Evolutionary conservation across 768 basidiomycete species (phyloP), one percentile per base, ranked within the genome.

Genomic region (Glaciozyma antarctica): DNA sequence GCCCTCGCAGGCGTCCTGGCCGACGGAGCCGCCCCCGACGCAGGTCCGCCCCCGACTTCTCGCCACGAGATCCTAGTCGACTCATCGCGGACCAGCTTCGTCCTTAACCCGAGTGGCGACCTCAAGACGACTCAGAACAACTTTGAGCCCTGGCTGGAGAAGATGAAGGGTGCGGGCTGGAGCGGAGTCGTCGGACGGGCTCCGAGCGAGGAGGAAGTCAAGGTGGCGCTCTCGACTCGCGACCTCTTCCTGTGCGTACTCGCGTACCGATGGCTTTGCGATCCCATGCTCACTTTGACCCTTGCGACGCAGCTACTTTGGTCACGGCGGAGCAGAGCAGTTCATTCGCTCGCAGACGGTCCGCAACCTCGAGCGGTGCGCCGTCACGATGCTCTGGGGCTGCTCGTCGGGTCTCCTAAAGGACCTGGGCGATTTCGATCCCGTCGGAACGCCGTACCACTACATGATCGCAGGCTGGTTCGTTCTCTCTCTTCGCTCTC

Each of bases 401-500:
- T 99, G 95, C 79, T 99, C 95, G 0, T 97, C 93, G 0, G 95
- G 94, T 15, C 78, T 83, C 1, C 76, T 99, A 67, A 81, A 82
- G 62, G 89, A 94, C 56, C 89, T 90, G 84, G 95, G 95, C 5
- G 90, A 95, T 70, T 93, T 92, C 72, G 95, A 98, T 73, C 81
- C 89, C 15, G 82, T 83, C 19, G 95, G 95, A 24, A 97, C 90
- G 19, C 90, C 95, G 0, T 86, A 88, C 75, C 86, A 90, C 71
- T 99, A 99, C 75, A 90, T 97, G 88, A 75, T 97, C n/a, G 90
- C 87, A 49, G 95, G 94, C 73, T 94, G 93, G 94, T 97, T 73
- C 74, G 92, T 82, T 13, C 13, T 32, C n/a, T 13, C 9, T 5
- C 13, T 48, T 30, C 22, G n/a, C 28, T 30, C 60, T 21, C 16